These are phyloP conservation scores for Hypoxylon sp. DNA, from an alignment of 2,329 filamentous ascomycete species.

Conservation along the genomic window DNA sequence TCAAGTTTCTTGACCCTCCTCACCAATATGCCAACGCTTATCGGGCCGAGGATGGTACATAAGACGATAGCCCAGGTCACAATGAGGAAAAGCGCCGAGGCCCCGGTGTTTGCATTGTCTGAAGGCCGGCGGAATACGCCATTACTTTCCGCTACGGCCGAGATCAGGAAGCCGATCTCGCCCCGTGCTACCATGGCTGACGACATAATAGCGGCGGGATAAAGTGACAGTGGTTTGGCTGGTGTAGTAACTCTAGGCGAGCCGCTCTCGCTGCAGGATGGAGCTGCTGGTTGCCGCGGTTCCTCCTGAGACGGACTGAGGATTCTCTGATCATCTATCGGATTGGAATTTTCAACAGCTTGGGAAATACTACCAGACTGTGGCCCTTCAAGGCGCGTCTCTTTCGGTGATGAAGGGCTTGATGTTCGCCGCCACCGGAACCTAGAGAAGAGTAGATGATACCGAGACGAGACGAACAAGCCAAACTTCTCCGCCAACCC, in stretches of 20 bases:
- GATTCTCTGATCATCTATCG: not conserved
- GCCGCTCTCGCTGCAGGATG: not conserved
- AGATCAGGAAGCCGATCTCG: slow-evolving; percentile 85
- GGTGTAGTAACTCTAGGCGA: slow-evolving; percentile 35
- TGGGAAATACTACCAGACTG: not conserved
- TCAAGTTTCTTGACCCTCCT: slow-evolving; percentile 59
- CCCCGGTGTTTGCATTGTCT: slow-evolving; percentile 12
- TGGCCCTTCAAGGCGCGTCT: not conserved
- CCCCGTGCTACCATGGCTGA: slow-evolving; percentile 81
- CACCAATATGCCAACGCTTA: slow-evolving; percentile 65
- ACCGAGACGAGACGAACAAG: slow-evolving; percentile 27
- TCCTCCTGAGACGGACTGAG: not conserved
- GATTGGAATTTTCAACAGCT: not conserved
- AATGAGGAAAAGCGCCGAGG: slow-evolving; percentile 65
- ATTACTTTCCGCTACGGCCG: slow-evolving; percentile 73
- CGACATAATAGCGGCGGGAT: slow-evolving; percentile 77
- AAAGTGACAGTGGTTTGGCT: slow-evolving; percentile 72
- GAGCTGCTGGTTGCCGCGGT: not conserved
- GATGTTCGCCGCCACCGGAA: slow-evolving; percentile 27
- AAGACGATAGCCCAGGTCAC: slow-evolving; percentile 70
- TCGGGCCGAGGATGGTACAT: slow-evolving; percentile 68
- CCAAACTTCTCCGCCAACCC: slow-evolving; percentile 13
- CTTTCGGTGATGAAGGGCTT: not conserved
- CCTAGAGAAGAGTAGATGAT: slow-evolving; percentile 35
- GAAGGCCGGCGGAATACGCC: slow-evolving; percentile 57